Base-by-base conservation (phyloP, 2,329 filamentous ascomycete species). In the Trichocomaceae sp. region DNA sequence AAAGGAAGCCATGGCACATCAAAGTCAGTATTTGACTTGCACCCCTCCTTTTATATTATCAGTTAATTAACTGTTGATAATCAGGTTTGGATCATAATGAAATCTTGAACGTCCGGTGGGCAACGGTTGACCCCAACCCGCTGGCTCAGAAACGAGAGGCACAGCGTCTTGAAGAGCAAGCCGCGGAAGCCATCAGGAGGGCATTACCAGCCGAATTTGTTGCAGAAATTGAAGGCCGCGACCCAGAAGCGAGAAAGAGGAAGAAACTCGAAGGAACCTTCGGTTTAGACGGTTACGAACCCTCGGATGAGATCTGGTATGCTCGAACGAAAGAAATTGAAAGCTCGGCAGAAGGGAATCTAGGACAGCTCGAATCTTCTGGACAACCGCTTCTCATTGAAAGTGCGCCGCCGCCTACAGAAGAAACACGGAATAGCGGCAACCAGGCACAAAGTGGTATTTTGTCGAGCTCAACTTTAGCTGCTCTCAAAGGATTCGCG, bases 71-170 rank as follows among this genome's bases (percentile, higher is more conserved):
- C 23, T 15, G 9, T 7, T 17, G 15, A 10, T 15, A 15, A 13
- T 19, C 26, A 56, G 54, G 84, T 0, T 77, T 99, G 26, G 93
- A 99, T 65, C 87, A 97, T 70, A 86, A 84, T 59, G 93, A 99
- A 73, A 85, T 96, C 20, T 76, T 99, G 23, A 99, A 99, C 70
- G 91, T 99, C 47, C 82, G 95, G 59, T 99, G 93, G 93, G 93
- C 93, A 42, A 99, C 93, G 0, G 87, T 90, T 6, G 93, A 99
- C 67, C 93, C 93, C 1, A 99, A 99, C 63, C 93, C 93, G 0
- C 85, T 93, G 77, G 90, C 92, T 1, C 90, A 96, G 70, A 95
- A 95, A 60, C 82, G 95, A 57, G 93, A 99, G 72, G 92, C 87
- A 2, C 80, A 87, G 39, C 81, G 86, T 41, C 86, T 99, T 57